Base-by-base conservation (phyloP, 148 eudicot species). In the Agrostemma githago region DNA sequence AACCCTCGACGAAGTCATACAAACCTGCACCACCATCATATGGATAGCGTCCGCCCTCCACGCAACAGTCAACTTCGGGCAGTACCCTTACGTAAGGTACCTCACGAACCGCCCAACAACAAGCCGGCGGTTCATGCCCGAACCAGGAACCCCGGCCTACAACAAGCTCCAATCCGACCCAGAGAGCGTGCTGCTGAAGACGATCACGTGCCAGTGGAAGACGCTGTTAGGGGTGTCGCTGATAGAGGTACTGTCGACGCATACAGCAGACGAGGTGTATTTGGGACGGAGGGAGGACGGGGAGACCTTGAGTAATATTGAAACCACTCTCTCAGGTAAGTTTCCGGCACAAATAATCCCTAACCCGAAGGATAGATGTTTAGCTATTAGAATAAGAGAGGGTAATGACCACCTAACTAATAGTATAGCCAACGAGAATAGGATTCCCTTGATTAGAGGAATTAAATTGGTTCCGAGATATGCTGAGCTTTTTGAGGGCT, bases 241-340 rank as follows among this genome's bases (percentile, higher is more conserved):
- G 5, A 86, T 91, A 14, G 96, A 91, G 85, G 74, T 88, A 8
- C 57, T 94, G 34, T 94, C 98, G 0, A 86, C 85, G 71, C 98
- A 94, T 80, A 56, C 98, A 2, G 54, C 87, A 2, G 97, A 94
- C 54, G 98, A 94, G 87, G 80, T 91, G 11, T 94, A 85, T 46
- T 85, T 94, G 1, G 98, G 97, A 6, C 84, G 88, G 60, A 85
- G 97, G 72, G 93, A 94, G 8, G 74, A 74, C 26, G 68, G 19
- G 1, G 89, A 89, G 17, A 89, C 93, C n/a, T n/a, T n/a, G n/a
- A n/a, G n/a, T n/a, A n/a, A n/a, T n/a, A n/a, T n/a, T n/a, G n/a
- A n/a, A n/a, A n/a, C n/a, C n/a, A n/a, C n/a, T n/a, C n/a, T n/a
- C n/a, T n/a, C n/a, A n/a, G n/a, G n/a, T n/a, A n/a, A n/a, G n/a